Base-by-base conservation (phyloP, 73 alveolate species). In the Symbiodinium natans region DNA sequence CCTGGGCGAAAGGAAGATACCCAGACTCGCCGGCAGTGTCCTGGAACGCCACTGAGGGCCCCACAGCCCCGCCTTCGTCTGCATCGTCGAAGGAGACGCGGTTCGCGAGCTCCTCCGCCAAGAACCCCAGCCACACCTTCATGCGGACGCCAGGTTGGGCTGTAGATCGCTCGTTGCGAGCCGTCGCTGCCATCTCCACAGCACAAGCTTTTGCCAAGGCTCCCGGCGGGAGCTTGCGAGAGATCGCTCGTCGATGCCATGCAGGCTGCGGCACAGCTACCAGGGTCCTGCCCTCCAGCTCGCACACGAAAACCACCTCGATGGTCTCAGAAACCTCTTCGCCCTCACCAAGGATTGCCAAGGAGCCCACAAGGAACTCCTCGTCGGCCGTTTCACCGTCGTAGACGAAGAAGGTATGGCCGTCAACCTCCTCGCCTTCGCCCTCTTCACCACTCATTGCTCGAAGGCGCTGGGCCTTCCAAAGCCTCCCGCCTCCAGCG, bases 51-150 rank as follows among this genome's bases (percentile, higher is more conserved):
- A 36, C 33, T 4, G 42, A 52, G 4, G 82, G 34, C n/a, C 2
- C 75, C 42, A 5, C 4, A 2, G 5, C 34, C 19, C 10, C 7
- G 23, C 31, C 8, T 40, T 9, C 5, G 25, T 36, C 2, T 2
- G 8, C 34, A 10, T 42, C 21, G 34, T 4, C 40, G 31, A 19
- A 15, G 34, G 0, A 3, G 8, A 27, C 27, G 25, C 0, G 1
- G 36, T 10, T 1, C 31, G 9, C 41, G 17, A 4, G 11, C 17
- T 3, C 41, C 38, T 41, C n/a, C 34, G 39, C 41, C 34, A 85
- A 46, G 40, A 36, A 86, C 31, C 94, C 94, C 13, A 54, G 42
- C 94, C 94, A 86, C 9, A 48, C 54, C 40, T n/a, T 42, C 34
- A 86, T 5, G 36, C 17, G 1, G 21, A 0, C 15, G 25, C 41